Base-by-base conservation (phyloP, 2,329 filamentous ascomycete genomes). In the Boeremia lycopersici region DNA sequence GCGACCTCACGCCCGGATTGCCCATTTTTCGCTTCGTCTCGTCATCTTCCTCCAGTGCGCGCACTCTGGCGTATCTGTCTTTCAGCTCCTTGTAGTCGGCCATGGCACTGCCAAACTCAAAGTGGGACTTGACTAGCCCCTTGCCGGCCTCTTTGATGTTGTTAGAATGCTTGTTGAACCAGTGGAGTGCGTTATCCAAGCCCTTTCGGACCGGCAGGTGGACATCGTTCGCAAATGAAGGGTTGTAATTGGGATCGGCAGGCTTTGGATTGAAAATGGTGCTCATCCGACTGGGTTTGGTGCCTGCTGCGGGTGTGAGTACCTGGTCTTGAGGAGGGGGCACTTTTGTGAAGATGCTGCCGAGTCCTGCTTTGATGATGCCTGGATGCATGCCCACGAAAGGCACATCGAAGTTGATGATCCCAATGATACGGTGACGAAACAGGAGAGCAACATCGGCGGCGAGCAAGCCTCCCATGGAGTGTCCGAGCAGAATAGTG, bases 351-450 rank as follows among this genome's bases (percentile, higher is more conserved):
- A 96, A 95, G 10, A 96, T 81, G 68, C 90, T 93, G 2, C 87
- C 84, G 48, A 96, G 83, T 2, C 92, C 91, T 33, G 89, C 89
- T n/a, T 87, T 84, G 36, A 96, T 84, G 36, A 97, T 89, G 6
- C 93, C 90, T 1, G 91, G 92, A 74, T 97, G 91, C 70, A 97
- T 88, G 3, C 93, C 93, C 6, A 96, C 79, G 54, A 96, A 91
- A 0, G 93, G 93, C 0, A 90, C 89, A 74, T 97, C 93, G 43
- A 96, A 88, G 51, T 89, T 90, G 51, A 97, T 80, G 4, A 87
- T 87, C 0, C 93, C 93, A 28, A 96, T 75, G 35, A 96, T 89
- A 9, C 86, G 84, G 76, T 96, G 90, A 59, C 86, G 86, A 61
- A 89, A 85, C 72, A 89, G 82, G 39, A 96, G 78, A 2, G 86